Evolutionary conservation across 345 rosid genomes (phyloP).

Genomic region (Camelina neglecta): DNA sequence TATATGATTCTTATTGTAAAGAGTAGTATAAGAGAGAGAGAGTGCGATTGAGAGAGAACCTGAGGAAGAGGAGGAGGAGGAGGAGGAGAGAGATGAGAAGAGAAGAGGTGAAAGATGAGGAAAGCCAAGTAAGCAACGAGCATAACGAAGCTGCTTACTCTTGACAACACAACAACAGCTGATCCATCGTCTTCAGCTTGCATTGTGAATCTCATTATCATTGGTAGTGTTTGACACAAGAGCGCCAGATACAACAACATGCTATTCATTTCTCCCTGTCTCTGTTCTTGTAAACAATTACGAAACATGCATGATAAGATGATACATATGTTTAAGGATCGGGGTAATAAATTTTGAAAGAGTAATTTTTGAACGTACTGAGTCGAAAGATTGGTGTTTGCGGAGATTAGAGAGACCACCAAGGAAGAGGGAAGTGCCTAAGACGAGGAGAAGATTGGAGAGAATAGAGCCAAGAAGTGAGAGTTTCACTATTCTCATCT

Average conservation of each 20-base stretch:
- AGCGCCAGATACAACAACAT: constrained; percentile 70
- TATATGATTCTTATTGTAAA: background rate
- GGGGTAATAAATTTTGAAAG: background rate
- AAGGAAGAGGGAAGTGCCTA: constrained; percentile 80
- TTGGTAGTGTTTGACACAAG: constrained; percentile 78
- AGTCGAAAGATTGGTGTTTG: constrained; percentile 75
- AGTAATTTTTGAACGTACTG: constrained; percentile 50
- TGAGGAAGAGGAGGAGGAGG: constrained; percentile 16
- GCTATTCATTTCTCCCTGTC: constrained; percentile 84
- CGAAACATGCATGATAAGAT: background rate
- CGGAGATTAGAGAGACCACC: constrained; percentile 84
- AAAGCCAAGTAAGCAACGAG: constrained; percentile 76
- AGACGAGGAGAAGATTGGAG: constrained; percentile 89
- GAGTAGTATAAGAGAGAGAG: background rate
- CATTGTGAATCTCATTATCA: constrained; percentile 58
- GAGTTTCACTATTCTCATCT: constrained; percentile 74
- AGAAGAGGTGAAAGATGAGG: constrained; percentile 84
- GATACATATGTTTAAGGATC: background rate
- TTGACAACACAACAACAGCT: constrained; percentile 61
- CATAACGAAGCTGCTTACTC: constrained; percentile 87
- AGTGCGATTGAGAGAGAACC: constrained; percentile 26
- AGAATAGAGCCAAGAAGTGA: constrained; percentile 87
- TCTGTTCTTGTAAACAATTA: constrained; percentile 51
- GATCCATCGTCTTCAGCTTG: constrained; percentile 26
- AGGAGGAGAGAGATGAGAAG: constrained; percentile 52